A percentile compares a stretch with the other conserved stretches of the same genome.
These are phyloP conservation scores for Hibiscus trionum DNA, from an alignment of 345 rosid species.

Conservation along the genomic window DNA sequence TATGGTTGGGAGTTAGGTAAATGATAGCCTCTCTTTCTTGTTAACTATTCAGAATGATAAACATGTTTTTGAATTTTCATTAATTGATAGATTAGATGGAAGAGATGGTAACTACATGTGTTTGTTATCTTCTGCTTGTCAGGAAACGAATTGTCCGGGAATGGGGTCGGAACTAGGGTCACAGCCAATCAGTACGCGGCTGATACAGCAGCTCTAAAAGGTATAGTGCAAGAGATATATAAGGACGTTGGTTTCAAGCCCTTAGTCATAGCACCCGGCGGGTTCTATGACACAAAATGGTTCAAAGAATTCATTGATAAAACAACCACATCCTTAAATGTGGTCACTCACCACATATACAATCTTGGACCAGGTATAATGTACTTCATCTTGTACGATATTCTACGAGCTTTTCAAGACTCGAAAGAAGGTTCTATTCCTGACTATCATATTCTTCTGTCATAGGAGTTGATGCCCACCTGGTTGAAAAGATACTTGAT, in stretches of 20 bases:
- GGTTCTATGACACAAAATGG: conserved; percentile 73
- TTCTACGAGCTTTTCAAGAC: not conserved
- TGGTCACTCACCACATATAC: conserved; percentile 78
- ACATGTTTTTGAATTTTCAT: not conserved
- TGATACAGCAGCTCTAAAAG: conserved; percentile 49
- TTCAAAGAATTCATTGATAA: conserved; percentile 51
- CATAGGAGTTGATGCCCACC: conserved; percentile 59
- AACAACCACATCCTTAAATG: conserved; percentile 44
- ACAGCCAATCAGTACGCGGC: conserved; percentile 64
- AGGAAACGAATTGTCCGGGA: conserved; percentile 87
- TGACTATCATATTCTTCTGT: not conserved
- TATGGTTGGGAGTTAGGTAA: conserved; percentile 83
- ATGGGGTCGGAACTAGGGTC: conserved; percentile 67
- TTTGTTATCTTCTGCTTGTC: conserved; percentile 8
- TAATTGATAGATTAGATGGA: not conserved
- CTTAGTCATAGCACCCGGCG: conserved; percentile 76
- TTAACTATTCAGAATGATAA: not conserved
- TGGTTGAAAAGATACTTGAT: conserved; percentile 61
- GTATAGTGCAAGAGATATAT: conserved; percentile 44
- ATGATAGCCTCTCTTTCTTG: not conserved
- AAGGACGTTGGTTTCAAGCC: conserved; percentile 43
- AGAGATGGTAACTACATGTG: not conserved
- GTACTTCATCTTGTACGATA: not conserved
- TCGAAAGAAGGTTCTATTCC: conserved; percentile 3
- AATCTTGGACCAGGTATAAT: conserved; percentile 87